Percentiles rank a stretch among this genome's conserved stretches.
These are phyloP conservation scores for Scedosporium dehoogii DNA, from an alignment of 2,329 filamentous ascomycete species.

Conservation along the genomic window DNA sequence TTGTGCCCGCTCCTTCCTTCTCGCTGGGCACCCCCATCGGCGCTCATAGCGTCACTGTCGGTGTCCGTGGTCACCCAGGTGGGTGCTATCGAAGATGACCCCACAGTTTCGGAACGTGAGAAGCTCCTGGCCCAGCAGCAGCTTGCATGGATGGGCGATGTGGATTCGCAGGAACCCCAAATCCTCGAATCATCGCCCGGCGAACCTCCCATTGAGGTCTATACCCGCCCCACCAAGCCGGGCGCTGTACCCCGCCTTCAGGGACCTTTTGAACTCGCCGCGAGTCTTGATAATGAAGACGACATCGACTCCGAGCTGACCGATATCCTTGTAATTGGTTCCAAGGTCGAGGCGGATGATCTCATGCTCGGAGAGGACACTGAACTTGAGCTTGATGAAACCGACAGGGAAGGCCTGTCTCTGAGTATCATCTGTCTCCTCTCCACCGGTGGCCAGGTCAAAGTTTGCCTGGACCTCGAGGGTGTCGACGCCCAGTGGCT, in stretches of 20 bases:
- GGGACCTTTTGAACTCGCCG: slow-evolving; percentile 49
- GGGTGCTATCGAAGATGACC: slow-evolving; percentile 51
- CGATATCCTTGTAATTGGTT: slow-evolving; percentile 53
- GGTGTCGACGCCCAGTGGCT: slow-evolving; percentile 59
- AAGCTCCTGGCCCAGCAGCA: slow-evolving; percentile 54
- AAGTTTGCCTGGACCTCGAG: slow-evolving; percentile 51
- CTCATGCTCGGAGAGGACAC: slow-evolving; percentile 56
- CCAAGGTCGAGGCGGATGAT: slow-evolving; percentile 49
- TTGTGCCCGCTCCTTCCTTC: slow-evolving; percentile 81
- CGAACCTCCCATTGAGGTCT: slow-evolving; percentile 45
- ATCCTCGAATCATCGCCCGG: slow-evolving; percentile 38
- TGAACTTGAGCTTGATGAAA: slow-evolving; percentile 46
- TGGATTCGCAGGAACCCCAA: slow-evolving; percentile 52
- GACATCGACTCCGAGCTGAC: slow-evolving; percentile 47
- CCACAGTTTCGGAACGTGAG: slow-evolving; percentile 37
- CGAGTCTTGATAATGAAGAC: slow-evolving; percentile 46
- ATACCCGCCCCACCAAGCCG: slow-evolving; percentile 44
- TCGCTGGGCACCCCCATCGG: slow-evolving; percentile 71
- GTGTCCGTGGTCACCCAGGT: slow-evolving; percentile 72
- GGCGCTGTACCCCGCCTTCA: slow-evolving; percentile 50
- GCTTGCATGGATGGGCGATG: slow-evolving; percentile 56
- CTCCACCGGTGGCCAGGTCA: slow-evolving; percentile 49
- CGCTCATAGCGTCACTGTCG: slow-evolving; percentile 71
- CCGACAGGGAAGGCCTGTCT: slow-evolving; percentile 50
- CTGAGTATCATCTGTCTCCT: slow-evolving; percentile 50